Evolutionary conservation across 208 protist genomes (phyloP), one percentile per base, ranked within the genome.

Genomic region (Crithidia fasciculata): DNA sequence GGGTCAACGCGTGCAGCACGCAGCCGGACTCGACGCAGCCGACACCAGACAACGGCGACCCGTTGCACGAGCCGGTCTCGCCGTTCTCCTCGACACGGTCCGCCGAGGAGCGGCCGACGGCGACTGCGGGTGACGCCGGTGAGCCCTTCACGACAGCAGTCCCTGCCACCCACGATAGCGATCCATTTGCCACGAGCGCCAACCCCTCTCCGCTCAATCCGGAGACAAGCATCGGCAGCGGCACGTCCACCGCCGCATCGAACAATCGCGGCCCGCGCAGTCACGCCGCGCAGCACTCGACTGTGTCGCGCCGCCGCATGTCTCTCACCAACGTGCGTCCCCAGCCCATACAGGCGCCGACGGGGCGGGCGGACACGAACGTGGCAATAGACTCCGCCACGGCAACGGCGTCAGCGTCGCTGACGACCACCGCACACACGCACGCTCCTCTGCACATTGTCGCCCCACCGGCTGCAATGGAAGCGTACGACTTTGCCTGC

Each of bases 401-500:
- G 6, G 12, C 60, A 8, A 36, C 49, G 7, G 37, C 45, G 4
- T 68, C 62, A 4, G 28, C 28, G 28, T 28, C 28, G 28, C 36
- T 3, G 12, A n/a, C 28, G 49, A 49, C 15, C n/a, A 4, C 36
- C 8, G 6, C 47, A 9, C 50, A 7, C 47, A 7, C 12, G 5
- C 19, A 47, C 12, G 6, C 49, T 0, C 53, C 41, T 13, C 5
- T 58, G 59, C 49, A 63, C 55, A 72, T 73, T 13, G 44, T 18
- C 5, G 36, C 44, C 10, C 18, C 60, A 8, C n/a, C 59, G 0
- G 5, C 44, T 6, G n/a, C 65, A 52, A 40, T 61, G 2, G 59
- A 75, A 9, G 50, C 63, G 13, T 93, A 88, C 72, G 83, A 89
- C 71, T 96, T 93, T 67, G 69, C 78, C 18, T 76, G 72, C 39